Evolutionary conservation across 345 rosid genomes (phyloP), one percentile per base, ranked within the genome.

Genomic region (Hypericum perforatum): DNA sequence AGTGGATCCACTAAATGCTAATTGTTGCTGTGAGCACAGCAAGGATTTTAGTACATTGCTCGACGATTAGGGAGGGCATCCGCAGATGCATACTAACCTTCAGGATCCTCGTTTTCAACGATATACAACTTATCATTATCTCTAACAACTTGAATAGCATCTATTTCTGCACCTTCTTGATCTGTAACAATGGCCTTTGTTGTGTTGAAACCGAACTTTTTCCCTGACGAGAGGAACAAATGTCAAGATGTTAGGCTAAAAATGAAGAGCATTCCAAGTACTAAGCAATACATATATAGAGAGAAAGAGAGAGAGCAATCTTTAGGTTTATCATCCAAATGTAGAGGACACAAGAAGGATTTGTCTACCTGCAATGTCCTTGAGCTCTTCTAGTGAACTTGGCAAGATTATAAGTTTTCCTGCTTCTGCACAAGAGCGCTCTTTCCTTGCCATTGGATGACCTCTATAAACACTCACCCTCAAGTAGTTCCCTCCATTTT

Each of bases 81-180:
- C 4, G 32, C 4, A 1, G 32, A 22, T 22, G 32, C 32, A 22
- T 22, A 22, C 32, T 22, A 22, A 22, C 1, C 32, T 22, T 22
- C 32, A 22, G 32, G 32, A 22, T 22, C 32, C 32, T 22, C 32
- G 32, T 65, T 63, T 43, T 82, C 89, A 48, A 81, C 68, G 42
- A 86, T 58, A 73, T 77, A 90, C 39, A 86, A 75, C 69, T 82
- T 90, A 57, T 90, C 97, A 41, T 80, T 75, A 59, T 90, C 95
- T 73, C 97, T 75, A 56, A 90, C 80, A 56, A 90, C 91, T 65
- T 90, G 89, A 54, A 79, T 72, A 49, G 75, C 76, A 62, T 86
- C 96, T 41, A 90, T 78, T 74, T 86, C 95, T 11, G 94, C 68
- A 16, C 97, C 94, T 66, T 68, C 86, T 74, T 70, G 84, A 66